Base-by-base conservation (phyloP, 2,329 filamentous ascomycete genomes). In the Aspergillus pseudotamarii region DNA sequence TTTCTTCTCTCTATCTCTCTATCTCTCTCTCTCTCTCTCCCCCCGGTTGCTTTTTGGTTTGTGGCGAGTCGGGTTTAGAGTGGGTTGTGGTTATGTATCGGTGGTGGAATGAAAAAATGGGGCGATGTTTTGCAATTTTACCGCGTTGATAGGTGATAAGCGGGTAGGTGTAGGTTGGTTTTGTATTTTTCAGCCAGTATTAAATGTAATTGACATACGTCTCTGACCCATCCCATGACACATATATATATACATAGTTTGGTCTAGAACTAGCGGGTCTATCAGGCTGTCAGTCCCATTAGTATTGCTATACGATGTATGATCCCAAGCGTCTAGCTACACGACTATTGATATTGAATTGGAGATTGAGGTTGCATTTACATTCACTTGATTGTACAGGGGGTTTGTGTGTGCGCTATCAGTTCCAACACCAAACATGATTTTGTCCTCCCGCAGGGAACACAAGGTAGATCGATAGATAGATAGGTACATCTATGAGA, bases 401-500 rank as follows among this genome's bases (percentile, higher is more conserved):
- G 38, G 3, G 26, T 26, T 2, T 26, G 38, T n/a, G 36, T 38
- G 21, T 55, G 48, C n/a, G 32, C 32, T 55, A 55, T 38, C 51
- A 23, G 30, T 34, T 34, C 50, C 60, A 62, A 62, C 48, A 62
- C 56, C 56, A 41, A 48, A 62, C 56, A 54, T 59, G 60, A 59
- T 48, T 58, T 59, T 58, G 57, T 50, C 58, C 46, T 41, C 50
- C 51, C 58, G 51, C 57, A 51, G 28, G 21, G 45, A 65, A 67
- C 68, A 63, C 66, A 62, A 55, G 45, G 19, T 51, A 41, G 32
- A 66, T 21, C 38, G 38, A 65, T 48, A 58, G 60, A 64, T 21
- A 56, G 60, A 56, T 55, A 61, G 54, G 59, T 46, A 54, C 56
- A 69, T 73, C 71, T 70, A 72, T 70, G 58, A 68, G 66, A 65